Base-by-base conservation (phyloP, 768 basidiomycete species). In the Amanita brunnescens region DNA sequence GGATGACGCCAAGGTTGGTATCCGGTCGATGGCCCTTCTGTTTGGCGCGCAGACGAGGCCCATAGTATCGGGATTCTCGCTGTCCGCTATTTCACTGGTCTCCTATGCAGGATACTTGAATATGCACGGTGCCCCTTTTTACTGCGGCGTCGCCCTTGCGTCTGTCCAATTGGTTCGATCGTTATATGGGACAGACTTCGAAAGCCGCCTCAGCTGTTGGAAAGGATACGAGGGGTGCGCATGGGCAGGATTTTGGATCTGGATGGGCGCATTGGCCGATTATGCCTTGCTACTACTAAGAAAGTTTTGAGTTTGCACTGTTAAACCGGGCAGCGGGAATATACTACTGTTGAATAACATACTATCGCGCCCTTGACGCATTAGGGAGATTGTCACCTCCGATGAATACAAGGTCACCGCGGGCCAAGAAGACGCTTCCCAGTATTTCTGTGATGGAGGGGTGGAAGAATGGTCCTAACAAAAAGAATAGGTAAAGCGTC, bases 401-500 rank as follows among this genome's bases (percentile, higher is more conserved):
- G 85, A 94, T 89, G 68, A 97, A 97, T 46, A 83, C 76, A 53
- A 97, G 64, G 8, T 95, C 95, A 41, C 94, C 94, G 49, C 85
- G 85, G 6, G 92, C 79, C 45, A 94, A 73, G 69, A 87, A 87
- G 67, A 97, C 89, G 53, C 88, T 79, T 13, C 85, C 89, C 34
- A 98, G 68, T 5, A 86, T 85, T 70, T 98, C 95, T 0, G 94
- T 94, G 94, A 95, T 5, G 95, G 95, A 7, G 81, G 12, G 88
- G 90, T 1, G 95, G 95, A 13, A 91, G 77, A 14, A 85, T 74
- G 93, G 93, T 24, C 76, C 74, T 40, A 94, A 74, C 88, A 87
- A 97, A 97, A 92, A 70, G 93, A 90, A 64, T 97, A 98, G 1
- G 94, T 97, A 34, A 93, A 59, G 62, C 85, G 88, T 46, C 95